phyloP scores from a whole-genome alignment of 176 grass and related monocot species.

The Ensete ventricosum region DNA sequence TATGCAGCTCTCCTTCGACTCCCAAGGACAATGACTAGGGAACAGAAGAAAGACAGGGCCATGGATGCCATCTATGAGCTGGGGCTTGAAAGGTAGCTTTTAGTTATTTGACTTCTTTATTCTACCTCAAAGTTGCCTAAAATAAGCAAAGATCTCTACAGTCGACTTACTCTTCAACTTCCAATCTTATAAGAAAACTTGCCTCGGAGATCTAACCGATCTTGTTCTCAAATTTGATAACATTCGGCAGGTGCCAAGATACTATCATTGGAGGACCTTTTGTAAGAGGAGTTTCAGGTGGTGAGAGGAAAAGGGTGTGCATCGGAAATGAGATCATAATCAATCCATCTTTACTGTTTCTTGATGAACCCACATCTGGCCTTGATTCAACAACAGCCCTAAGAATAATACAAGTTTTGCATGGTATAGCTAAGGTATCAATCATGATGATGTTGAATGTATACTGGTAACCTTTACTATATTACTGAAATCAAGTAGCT shows the following conservation, averaged over 20 bases:
- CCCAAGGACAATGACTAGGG: slow-evolving; percentile 59
- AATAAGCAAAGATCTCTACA: too few species aligned
- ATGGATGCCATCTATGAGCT: slow-evolving; percentile 85
- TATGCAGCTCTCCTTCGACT: slow-evolving; percentile 77
- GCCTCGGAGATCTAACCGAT: neutral
- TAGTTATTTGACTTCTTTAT: neutral
- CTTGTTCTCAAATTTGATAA: neutral
- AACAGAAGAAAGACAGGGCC: slow-evolving; percentile 65
- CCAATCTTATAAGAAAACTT: neutral
- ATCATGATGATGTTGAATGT: neutral
- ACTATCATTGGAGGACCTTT: slow-evolving; percentile 95
- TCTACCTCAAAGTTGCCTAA: neutral
- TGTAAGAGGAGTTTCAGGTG: slow-evolving; percentile 82
- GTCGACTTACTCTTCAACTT: too few species aligned
- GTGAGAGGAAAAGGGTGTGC: slow-evolving; percentile 86
- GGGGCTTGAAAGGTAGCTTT: slow-evolving; percentile 66
- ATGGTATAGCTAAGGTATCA: slow-evolving; percentile 72
- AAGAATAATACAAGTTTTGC: slow-evolving; percentile 62
- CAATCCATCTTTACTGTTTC: slow-evolving; percentile 84
- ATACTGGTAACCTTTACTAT: neutral
- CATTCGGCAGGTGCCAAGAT: slow-evolving; percentile 61
- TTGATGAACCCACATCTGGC: slow-evolving; percentile 90
- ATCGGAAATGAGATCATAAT: slow-evolving; percentile 93
- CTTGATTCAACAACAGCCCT: slow-evolving; percentile 90
- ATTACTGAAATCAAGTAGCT: neutral